Conservation (phyloP, 345 rosid genomes). For the Sisymbrium altissimum region DNA sequence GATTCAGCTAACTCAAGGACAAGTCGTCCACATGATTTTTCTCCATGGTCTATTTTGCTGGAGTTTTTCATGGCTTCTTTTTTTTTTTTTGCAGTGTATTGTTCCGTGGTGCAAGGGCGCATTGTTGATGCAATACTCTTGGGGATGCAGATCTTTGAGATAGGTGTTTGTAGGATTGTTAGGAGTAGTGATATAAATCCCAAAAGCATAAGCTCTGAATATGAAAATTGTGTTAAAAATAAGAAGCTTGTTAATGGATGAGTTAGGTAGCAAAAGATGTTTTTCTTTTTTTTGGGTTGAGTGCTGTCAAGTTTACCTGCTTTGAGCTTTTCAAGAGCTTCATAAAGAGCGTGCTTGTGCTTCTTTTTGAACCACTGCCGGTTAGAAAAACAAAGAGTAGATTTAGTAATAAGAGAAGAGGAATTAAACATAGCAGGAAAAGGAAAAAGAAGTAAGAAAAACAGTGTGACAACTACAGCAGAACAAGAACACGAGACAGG, state of each 20-base stretch:
- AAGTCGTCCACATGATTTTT: conserved; percentile 24
- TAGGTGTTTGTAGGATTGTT: conserved; percentile 47
- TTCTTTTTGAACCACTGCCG: conserved; percentile 53
- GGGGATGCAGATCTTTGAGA: conserved; percentile 64
- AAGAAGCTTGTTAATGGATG: background rate
- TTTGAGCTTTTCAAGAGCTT: conserved; percentile 79
- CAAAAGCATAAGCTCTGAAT: conserved; percentile 64
- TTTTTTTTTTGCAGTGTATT: no score
- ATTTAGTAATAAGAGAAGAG: background rate
- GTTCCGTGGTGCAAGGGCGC: no score
- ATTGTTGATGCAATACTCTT: no score
- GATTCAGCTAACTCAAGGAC: conserved; percentile 45
- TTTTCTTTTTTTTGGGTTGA: background rate
- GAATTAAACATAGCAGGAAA: background rate
- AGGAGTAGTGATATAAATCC: conserved; percentile 79
- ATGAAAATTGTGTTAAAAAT: background rate
- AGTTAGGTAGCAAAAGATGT: background rate
- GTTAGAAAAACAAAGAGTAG: no score
- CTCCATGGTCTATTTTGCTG: no score
- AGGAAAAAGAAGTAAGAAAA: background rate
- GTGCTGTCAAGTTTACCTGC: conserved; percentile 44
- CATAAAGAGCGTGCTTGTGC: conserved; percentile 55
- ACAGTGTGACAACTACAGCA: background rate
- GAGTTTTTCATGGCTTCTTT: no score
- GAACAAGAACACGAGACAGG: background rate